Base-by-base conservation (phyloP, 768 basidiomycete species). In the Piloderma croceum region DNA sequence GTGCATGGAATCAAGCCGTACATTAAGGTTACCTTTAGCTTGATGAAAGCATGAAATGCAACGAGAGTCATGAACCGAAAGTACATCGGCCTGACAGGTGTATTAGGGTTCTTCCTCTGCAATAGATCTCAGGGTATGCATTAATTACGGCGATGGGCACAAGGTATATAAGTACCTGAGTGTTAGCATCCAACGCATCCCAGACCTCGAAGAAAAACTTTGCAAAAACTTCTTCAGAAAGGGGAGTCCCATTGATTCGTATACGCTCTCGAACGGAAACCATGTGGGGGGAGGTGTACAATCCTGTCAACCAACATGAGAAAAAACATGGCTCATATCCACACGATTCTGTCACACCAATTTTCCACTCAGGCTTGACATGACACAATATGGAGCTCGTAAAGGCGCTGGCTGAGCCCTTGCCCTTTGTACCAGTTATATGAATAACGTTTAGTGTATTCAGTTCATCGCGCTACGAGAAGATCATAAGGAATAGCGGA, bases 381-480 rank as follows among this genome's bases (percentile, higher is more conserved):
- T 75, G 71, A n/a, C 89, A 77, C 36, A 98, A 68, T 39, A 97
- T 81, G 7, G 86, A 88, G 52, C 91, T 85, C 4, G 79, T 76
- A 53, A 98, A 98, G 6, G 96, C 94, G 48, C 88, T 90, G 1
- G 96, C 92, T 3, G 94, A 98, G 6, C 94, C 94, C 60, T 99
- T 99, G 24, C 94, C 94, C 64, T 99, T 99, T 4, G 96, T 98
- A 3, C 94, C 94, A 7, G 94, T 93, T 49, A 99, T 81, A 67
- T 99, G 94, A 34, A 98, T 77, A 42, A 94, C 90, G 60, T 97
- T 94, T 39, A 99, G 69, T 18, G 66, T 64, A 57, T 97, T 92
- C 31, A 99, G 73, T 47, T 93, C 83, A 42, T 77, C 69, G 31
- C 86, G 75, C 92, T 96, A 52, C 31, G 43, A 27, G 7, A 12